phyloP scores from a whole-genome alignment of 139 green algal genomes.

The Yamagishiella unicocca region DNA sequence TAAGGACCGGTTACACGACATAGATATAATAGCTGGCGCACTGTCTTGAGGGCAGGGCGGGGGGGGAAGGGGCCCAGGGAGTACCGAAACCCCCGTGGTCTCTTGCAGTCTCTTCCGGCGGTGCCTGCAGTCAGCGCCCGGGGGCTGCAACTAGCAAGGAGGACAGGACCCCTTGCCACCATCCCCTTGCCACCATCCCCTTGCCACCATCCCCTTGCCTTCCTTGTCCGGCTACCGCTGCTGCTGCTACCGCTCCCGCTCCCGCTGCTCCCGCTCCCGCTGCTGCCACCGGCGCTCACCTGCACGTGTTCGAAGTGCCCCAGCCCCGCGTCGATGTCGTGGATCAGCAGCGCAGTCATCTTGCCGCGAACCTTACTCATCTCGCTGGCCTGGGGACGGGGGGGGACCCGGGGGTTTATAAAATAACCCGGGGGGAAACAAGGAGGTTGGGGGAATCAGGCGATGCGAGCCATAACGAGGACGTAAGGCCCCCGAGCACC shows the following conservation, averaged over 20 bases:
- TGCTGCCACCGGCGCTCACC: conserved; percentile 55
- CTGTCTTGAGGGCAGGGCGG: too few species aligned
- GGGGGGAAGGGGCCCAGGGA: too few species aligned
- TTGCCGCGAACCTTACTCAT: conserved; percentile 79
- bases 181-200: neutral
- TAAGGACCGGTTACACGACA: too few species aligned
- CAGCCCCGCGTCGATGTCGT: conserved; percentile 93
- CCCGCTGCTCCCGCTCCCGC: too few species aligned
- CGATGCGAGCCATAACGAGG: neutral
- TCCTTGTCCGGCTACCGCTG: too few species aligned
- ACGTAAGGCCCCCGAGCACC: neutral
- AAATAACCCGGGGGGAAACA: neutral
- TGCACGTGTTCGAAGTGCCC: conserved; percentile 84
- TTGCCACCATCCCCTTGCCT: neutral
- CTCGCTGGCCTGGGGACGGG: conserved; percentile 61
- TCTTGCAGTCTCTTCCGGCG: too few species aligned
- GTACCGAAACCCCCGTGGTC: too few species aligned
- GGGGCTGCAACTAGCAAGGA: too few species aligned
- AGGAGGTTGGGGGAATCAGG: neutral
- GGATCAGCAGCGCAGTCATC: conserved; percentile 91
- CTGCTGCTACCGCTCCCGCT: too few species aligned
- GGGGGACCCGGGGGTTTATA: neutral
- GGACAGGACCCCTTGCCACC: neutral
- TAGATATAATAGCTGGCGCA: too few species aligned
- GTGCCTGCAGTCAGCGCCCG: too few species aligned